Percentiles rank a stretch among this genome's conserved stretches.
phyloP scores from a whole-genome alignment of 2,329 filamentous ascomycete genomes.

The Ophiostoma ulmi region DNA sequence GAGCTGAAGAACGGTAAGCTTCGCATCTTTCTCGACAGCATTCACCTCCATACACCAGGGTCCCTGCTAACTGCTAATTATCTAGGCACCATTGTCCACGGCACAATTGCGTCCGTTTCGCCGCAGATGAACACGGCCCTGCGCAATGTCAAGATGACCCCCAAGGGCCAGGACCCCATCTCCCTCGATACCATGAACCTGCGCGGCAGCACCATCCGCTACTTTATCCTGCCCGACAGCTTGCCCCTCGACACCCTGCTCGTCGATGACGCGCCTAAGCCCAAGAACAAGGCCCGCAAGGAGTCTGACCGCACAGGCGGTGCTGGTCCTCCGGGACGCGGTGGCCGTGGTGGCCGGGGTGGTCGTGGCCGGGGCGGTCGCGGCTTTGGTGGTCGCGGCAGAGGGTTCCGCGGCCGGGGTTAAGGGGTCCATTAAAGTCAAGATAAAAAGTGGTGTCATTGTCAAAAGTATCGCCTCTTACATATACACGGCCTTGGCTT shows the following conservation, averaged over 20 bases:
- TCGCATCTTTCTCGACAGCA: not conserved
- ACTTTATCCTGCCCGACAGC: conserved; percentile 93
- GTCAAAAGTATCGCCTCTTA: not conserved
- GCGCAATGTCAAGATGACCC: conserved; percentile 94
- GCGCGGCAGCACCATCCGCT: conserved; percentile 90
- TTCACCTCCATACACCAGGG: conserved; percentile 12
- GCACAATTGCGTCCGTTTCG: conserved; percentile 93
- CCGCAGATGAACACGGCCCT: conserved; percentile 98
- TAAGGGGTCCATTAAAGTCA: not conserved
- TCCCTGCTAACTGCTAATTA: not conserved
- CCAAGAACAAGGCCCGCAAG: conserved; percentile 99
- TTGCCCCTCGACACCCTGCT: conserved; percentile 91
- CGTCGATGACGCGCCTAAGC: conserved; percentile 94
- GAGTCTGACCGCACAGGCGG: conserved; percentile 62
- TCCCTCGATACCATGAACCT: conserved; percentile 94
- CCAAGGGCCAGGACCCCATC: conserved; percentile 79
- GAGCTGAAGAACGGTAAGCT: conserved; percentile 90
- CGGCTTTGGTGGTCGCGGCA: conserved; percentile 24
- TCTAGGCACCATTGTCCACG: conserved; percentile 86
- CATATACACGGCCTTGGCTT: not conserved
- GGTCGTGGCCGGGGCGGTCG: conserved; percentile 30
- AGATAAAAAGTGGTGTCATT: not conserved
- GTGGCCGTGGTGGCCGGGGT: conserved; percentile 36
- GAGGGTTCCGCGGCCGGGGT: conserved; percentile 26
- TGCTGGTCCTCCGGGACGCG: conserved; percentile 44